phyloP scores from a whole-genome alignment of 2,329 filamentous ascomycete species.

The Trichothecium sympodiale region DNA sequence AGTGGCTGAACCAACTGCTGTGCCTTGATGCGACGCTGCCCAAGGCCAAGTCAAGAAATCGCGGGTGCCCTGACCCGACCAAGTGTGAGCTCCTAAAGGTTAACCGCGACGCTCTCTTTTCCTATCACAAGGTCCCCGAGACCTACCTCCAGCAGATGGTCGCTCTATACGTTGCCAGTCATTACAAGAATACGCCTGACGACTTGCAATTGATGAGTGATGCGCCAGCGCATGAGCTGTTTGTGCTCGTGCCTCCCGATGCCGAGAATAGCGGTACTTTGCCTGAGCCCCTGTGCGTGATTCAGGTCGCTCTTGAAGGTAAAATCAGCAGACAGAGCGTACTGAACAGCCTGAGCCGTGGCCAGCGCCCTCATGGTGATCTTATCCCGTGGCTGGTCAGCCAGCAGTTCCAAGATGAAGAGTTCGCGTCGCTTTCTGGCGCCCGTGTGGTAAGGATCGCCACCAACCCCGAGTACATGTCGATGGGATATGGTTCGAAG shows the following conservation, averaged over 20 bases:
- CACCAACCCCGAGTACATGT: slow-evolving; percentile 85
- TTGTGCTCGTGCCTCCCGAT: slow-evolving; percentile 82
- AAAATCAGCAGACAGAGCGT: slow-evolving; percentile 91
- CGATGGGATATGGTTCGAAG: slow-evolving; percentile 87
- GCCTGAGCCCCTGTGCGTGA: slow-evolving; percentile 87
- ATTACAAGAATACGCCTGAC: slow-evolving; percentile 97
- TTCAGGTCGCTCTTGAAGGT: slow-evolving; percentile 90
- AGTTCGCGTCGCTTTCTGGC: slow-evolving; percentile 87
- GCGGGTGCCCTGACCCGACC: slow-evolving; percentile 80
- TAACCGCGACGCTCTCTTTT: slow-evolving; percentile 95
- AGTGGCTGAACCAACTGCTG: slow-evolving; percentile 89
- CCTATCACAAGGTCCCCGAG: slow-evolving; percentile 93
- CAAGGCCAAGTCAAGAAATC: slow-evolving; percentile 57
- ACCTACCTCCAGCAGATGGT: slow-evolving; percentile 98
- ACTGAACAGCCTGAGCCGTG: slow-evolving; percentile 76
- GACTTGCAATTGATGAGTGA: slow-evolving; percentile 98
- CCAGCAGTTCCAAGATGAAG: slow-evolving; percentile 95
- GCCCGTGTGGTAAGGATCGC: slow-evolving; percentile 89
- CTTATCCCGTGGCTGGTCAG: slow-evolving; percentile 96
- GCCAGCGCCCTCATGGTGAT: slow-evolving; percentile 81
- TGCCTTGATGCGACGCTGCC: slow-evolving; percentile 90
- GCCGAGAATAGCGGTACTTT: slow-evolving; percentile 66
- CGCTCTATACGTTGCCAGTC: slow-evolving; percentile 88
- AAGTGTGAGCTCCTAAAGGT: slow-evolving; percentile 88
- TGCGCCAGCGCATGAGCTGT: slow-evolving; percentile 91